These are phyloP conservation scores for Ophiostoma piceae DNA, from an alignment of 2,329 filamentous ascomycete genomes.

Conservation along the genomic window DNA sequence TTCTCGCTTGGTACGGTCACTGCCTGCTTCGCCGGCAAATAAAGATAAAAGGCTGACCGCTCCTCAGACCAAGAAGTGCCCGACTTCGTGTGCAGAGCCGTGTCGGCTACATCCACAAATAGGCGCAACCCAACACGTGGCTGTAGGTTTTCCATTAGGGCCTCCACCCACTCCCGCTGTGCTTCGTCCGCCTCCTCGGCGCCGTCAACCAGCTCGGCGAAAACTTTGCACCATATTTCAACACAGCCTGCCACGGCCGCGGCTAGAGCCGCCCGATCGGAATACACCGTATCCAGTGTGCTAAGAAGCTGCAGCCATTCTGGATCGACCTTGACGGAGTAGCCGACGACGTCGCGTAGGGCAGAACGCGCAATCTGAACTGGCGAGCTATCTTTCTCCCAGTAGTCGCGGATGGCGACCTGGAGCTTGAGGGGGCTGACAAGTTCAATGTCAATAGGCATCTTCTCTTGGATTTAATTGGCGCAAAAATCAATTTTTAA, in stretches of 20 bases:
- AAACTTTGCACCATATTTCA: constrained; percentile 38
- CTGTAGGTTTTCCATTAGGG: constrained; percentile 37
- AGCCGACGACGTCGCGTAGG: constrained; percentile 38
- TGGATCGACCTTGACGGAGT: constrained; percentile 37
- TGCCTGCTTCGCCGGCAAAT: not conserved
- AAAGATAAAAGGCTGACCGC: not conserved
- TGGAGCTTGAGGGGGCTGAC: constrained; percentile 41
- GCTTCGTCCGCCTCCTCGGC: constrained; percentile 32
- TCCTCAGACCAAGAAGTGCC: not conserved
- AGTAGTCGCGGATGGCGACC: constrained; percentile 41
- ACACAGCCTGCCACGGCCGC: constrained; percentile 36
- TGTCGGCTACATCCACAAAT: constrained; percentile 32
- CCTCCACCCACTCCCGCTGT: constrained; percentile 41
- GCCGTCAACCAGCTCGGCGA: constrained; percentile 36
- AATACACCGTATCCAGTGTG: constrained; percentile 37
- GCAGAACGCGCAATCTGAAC: constrained; percentile 34
- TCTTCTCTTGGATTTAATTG: not conserved
- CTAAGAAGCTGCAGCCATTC: constrained; percentile 42
- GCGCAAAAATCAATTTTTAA: too few relatives aligned
- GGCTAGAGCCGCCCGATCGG: constrained; percentile 40
- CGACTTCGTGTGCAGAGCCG: constrained; percentile 29
- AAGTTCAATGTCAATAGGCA: constrained; percentile 1
- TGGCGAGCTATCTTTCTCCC: constrained; percentile 36
- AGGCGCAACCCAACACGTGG: constrained; percentile 33
- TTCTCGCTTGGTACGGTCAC: not conserved